phyloP scores from a whole-genome alignment of 495 filamentous ascomycete genomes.

The Glonium stellatum region DNA sequence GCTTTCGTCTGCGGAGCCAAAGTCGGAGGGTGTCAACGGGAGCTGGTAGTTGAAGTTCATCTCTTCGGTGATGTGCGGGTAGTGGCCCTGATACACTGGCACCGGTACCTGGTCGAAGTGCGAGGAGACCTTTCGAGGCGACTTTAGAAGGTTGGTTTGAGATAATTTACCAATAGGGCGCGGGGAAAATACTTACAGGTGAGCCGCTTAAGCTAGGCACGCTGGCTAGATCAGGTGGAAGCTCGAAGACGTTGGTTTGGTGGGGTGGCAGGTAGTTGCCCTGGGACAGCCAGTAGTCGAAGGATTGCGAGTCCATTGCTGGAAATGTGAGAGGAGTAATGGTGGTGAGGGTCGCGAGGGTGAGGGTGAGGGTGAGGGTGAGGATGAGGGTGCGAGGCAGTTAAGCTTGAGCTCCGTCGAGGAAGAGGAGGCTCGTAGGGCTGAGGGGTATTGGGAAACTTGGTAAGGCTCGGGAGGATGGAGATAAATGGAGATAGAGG shows the following conservation, averaged over 20 bases:
- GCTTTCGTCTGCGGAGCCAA: constrained; percentile 30
- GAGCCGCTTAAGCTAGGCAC: constrained; percentile 26
- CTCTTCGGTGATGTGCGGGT: constrained; percentile 24
- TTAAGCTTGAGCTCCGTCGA: too few relatives aligned
- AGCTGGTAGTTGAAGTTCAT: constrained; percentile 18
- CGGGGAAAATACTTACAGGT: constrained; percentile 20
- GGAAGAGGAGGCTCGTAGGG: not conserved
- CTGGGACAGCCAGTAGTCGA: constrained; percentile 28
- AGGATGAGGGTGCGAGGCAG: not conserved
- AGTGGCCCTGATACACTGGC: constrained; percentile 16
- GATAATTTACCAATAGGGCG: not conserved
- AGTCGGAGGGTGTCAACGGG: constrained; percentile 30
- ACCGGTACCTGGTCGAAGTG: constrained; percentile 24
- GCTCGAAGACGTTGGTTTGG: constrained; percentile 26
- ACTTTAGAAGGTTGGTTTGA: constrained; percentile 2
- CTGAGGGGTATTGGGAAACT: not conserved
- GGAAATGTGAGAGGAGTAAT: constrained; percentile 4
- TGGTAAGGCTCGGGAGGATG: not conserved
- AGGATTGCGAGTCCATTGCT: constrained; percentile 29
- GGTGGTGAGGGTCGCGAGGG: not conserved
- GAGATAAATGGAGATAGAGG: not conserved
- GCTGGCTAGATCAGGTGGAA: constrained; percentile 23
- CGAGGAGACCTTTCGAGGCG: constrained; percentile 21
- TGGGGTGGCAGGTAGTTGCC: constrained; percentile 23
- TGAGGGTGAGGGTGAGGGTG: constrained; percentile 5